These are phyloP conservation scores for Scheffersomyces amazonensis DNA, from an alignment of 805 yeast genomes.

Conservation along the genomic window DNA sequence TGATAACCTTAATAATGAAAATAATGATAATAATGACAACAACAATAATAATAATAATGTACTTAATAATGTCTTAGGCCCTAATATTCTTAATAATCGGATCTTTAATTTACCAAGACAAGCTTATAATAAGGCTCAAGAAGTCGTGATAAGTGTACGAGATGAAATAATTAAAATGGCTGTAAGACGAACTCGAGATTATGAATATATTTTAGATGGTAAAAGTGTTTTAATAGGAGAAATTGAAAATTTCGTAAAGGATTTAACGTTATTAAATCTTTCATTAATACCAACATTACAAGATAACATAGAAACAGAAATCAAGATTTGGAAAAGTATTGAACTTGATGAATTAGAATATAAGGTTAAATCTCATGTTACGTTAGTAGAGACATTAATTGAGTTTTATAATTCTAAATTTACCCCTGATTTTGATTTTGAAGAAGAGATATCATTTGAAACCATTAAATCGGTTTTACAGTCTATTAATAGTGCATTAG, in stretches of 20 bases:
- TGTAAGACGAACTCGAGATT: constrained; percentile 21
- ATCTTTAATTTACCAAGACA: not conserved
- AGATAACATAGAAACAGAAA: constrained; percentile 7
- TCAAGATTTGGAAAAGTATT: constrained; percentile 13
- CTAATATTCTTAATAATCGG: not conserved
- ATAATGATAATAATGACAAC: not conserved
- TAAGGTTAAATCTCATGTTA: constrained; percentile 3
- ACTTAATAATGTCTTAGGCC: not conserved
- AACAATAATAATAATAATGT: not conserved
- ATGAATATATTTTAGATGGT: constrained; percentile 13
- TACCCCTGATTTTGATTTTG: not conserved
- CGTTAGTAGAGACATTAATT: constrained; percentile 7
- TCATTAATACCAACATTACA: constrained; percentile 15
- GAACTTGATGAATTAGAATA: constrained; percentile 15
- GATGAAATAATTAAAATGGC: constrained; percentile 10
- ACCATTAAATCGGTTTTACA: not conserved
- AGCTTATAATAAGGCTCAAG: not conserved
- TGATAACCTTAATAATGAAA: not conserved
- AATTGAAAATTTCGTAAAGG: constrained; percentile 16
- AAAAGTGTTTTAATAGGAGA: constrained; percentile 6
- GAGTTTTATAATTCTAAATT: constrained; percentile 5
- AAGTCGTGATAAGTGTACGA: constrained; percentile 1
- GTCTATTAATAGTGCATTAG: not conserved
- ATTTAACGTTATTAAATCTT: constrained; percentile 12
- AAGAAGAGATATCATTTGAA: not conserved